Evolutionary conservation across 495 filamentous ascomycete species (phyloP), one percentile per base, ranked within the genome.

Genomic region (Patellaria atrata): DNA sequence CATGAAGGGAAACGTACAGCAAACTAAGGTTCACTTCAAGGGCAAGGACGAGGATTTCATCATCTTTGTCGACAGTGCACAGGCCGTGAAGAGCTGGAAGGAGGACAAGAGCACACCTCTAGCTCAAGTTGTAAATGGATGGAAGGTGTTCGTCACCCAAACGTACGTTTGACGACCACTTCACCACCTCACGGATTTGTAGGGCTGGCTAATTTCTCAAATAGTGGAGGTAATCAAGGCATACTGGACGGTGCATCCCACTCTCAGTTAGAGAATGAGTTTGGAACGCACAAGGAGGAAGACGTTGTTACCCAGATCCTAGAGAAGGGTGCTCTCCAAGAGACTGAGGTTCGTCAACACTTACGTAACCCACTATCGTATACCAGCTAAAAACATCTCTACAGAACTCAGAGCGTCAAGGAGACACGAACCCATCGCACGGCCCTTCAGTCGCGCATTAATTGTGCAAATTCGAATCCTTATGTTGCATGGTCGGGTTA

Each of bases 101-200:
- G 61, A 58, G 11, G 86, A 97, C 63, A 73, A 73, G 48, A 75
- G 69, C 7, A 65, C 85, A 24, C 77, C 89, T 9, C 60, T 96
- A 14, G 67, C 77, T 1, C 70, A 94, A 43, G 83, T 97, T n/a
- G 66, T 94, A 17, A 80, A 75, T 34, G 70, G 79, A 8, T 96
- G 79, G 67, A 80, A 92, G 69, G 67, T 97, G 48, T 94, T 94
- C 43, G 64, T 79, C 2, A 89, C 85, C 22, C 80, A 92, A 57
- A 82, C 75, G 89, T 96, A 71, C 58, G 81, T 64, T 35, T 27
- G 13, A 23, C 18, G 16, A 30, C 12, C 18, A 8, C 7, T 21
- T n/a, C 20, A 3, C 26, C 31, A 11, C 12, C 22, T 4, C 23
- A n/a, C 1, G 9, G 14, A 16, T 15, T 17, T 33, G 10, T n/a